Conservation (phyloP, 257 asterid genomes). For the Nicotiana tabacum region DNA sequence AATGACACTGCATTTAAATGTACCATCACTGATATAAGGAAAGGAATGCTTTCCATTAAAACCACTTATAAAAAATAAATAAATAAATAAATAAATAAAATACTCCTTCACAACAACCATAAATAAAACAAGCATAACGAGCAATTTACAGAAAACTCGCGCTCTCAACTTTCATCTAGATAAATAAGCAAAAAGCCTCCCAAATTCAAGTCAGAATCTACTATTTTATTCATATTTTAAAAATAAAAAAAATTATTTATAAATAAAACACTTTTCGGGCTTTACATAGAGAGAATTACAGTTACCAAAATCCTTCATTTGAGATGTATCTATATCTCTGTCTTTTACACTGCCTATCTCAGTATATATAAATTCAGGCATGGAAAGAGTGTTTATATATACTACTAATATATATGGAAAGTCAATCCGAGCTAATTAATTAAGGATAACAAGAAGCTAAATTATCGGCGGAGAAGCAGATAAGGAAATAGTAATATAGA, state of each 20-base stretch:
- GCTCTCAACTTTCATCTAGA: neutral
- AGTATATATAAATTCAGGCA: neutral
- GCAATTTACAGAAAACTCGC: neutral
- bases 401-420: neutral
- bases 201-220: neutral
- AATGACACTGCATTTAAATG: neutral
- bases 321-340: neutral
- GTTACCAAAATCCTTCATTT: neutral
- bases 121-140: neutral
- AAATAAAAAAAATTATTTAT: too few relatives aligned
- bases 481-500: neutral
- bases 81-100: neutral
- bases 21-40: neutral
- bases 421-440: constrained; percentile 7
- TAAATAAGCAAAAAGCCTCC: neutral
- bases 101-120: neutral
- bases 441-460: neutral
- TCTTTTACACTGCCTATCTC: neutral
- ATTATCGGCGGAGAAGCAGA: neutral
- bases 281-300: neutral
- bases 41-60: neutral
- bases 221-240: neutral
- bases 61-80: neutral
- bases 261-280: neutral
- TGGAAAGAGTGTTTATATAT: neutral